These are phyloP conservation scores for Saccharum hybrid DNA, from an alignment of 202 grass and related monocot species.

Conservation along the genomic window DNA sequence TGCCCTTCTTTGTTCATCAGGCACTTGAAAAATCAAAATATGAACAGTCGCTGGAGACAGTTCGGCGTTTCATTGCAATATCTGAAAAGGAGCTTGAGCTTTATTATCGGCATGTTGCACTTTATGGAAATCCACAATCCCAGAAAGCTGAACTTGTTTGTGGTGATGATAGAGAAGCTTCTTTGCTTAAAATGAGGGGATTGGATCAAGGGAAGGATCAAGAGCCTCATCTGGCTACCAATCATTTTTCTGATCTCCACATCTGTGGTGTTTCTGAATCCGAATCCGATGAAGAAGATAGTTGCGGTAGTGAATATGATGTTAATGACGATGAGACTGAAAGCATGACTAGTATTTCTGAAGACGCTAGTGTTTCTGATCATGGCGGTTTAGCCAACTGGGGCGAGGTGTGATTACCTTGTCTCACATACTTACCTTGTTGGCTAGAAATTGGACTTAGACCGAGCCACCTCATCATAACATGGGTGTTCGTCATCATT, in stretches of 20 bases:
- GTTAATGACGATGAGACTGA: conserved; percentile 24
- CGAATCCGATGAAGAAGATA: conserved; percentile 41
- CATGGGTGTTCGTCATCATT: conserved; percentile 7
- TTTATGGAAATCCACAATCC: conserved; percentile 70
- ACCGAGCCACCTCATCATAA: background rate
- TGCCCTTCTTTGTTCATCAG: conserved; percentile 45
- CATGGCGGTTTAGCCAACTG: conserved; percentile 6
- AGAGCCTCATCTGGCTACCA: background rate
- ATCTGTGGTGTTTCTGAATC: conserved; percentile 30
- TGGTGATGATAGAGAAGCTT: conserved; percentile 49
- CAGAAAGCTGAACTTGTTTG: conserved; percentile 56
- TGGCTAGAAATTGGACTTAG: conserved; percentile 7
- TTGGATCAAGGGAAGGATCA: conserved; percentile 13
- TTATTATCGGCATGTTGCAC: conserved; percentile 74
- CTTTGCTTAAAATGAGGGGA: conserved; percentile 24
- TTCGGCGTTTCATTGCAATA: conserved; percentile 70
- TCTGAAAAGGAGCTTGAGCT: conserved; percentile 88
- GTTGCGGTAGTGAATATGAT: conserved; percentile 41
- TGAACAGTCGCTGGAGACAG: conserved; percentile 82
- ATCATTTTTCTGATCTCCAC: conserved; percentile 43
- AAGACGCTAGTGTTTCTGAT: conserved; percentile 22
- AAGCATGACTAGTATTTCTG: conserved; percentile 20
- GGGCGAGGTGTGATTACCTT: conserved; percentile 12
- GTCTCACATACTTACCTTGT: conserved; percentile 5
- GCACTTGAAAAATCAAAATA: conserved; percentile 99